Evolutionary conservation across 2,329 filamentous ascomycete species (phyloP).

Genomic region (Alternaria arborescens): DNA sequence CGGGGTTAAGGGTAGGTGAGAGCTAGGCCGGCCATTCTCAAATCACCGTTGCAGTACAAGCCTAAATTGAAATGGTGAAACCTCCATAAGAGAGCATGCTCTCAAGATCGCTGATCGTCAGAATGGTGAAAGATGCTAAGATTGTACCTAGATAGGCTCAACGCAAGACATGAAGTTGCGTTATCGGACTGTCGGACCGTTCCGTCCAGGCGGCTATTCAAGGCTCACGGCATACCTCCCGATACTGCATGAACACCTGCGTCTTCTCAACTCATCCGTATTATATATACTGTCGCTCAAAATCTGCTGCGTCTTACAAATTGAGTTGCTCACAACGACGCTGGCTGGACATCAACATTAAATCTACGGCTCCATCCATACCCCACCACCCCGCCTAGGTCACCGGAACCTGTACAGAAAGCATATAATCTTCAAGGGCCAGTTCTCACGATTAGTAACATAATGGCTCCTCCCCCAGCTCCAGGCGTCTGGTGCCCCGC

Average conservation of each 20-base stretch:
- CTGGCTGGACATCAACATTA: neutral
- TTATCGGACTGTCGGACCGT: constrained; percentile 11
- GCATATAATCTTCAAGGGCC: neutral
- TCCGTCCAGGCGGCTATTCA: constrained; percentile 16
- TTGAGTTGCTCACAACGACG: neutral
- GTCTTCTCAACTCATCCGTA: neutral
- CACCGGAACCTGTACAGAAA: neutral
- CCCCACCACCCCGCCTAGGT: neutral
- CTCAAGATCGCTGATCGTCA: neutral
- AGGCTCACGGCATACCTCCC: constrained; percentile 17
- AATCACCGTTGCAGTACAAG: neutral
- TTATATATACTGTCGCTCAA: neutral
- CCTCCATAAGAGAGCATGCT: neutral
- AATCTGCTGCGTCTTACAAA: neutral
- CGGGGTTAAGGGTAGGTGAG: neutral
- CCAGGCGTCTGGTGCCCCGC: constrained; percentile 51
- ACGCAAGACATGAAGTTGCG: neutral
- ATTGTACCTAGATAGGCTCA: neutral
- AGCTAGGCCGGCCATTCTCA: neutral
- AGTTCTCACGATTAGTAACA: neutral
- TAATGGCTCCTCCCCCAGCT: constrained; percentile 25
- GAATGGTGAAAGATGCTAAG: neutral
- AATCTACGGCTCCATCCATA: neutral
- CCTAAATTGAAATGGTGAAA: neutral
- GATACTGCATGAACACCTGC: constrained; percentile 13